Base-by-base conservation (phyloP, 805 yeast species). In the Schizosaccharomyces osmophilus region DNA sequence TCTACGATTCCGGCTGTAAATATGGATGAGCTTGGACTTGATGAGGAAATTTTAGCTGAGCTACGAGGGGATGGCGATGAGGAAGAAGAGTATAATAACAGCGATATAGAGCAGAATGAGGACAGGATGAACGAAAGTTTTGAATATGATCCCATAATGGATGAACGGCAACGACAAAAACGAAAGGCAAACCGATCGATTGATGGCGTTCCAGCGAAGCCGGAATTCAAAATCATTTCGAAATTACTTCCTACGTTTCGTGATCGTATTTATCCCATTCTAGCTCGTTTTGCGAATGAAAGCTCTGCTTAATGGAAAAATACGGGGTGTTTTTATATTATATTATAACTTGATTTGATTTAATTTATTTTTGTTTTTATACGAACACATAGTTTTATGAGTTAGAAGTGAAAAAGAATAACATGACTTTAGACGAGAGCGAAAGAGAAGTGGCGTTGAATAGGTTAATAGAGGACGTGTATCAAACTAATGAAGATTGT, bases 21-120 rank as follows among this genome's bases (percentile, higher is more conserved):
- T 5, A 29, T 36, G 29, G 60, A 57, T 31, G 57, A 51, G 36
- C 39, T 57, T 32, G 60, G 60, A 32, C 43, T 57, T 11, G 60
- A 57, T 36, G 42, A 36, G 11, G 60, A 57, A 15, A 22, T 39
- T 31, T 22, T 57, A 3, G 42, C 29, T 17, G 60, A 57, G 45
- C 29, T 57, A 22, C 61, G 48, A 61, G 62, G 59, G 9, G 60
- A 65, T 55, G 58, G 55, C 45, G 59, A 59, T 48, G 61, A 60
- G 15, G 43, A 63, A 11, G 48, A 62, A 5, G 64, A 59, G 2
- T 62, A 62, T 15, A 63, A 45, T 24, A 17, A 45, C 13, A n/a
- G 26, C 8, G 51, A 19, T 45, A 45, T 24, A 45, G 26, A 45
- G 26, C 26, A 19, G 6, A 24, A 45, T 2, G 51, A 45, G 17